Evolutionary conservation across 257 asterid genomes (phyloP), one percentile per base, ranked within the genome.

Genomic region (Nicotiana attenuata): DNA sequence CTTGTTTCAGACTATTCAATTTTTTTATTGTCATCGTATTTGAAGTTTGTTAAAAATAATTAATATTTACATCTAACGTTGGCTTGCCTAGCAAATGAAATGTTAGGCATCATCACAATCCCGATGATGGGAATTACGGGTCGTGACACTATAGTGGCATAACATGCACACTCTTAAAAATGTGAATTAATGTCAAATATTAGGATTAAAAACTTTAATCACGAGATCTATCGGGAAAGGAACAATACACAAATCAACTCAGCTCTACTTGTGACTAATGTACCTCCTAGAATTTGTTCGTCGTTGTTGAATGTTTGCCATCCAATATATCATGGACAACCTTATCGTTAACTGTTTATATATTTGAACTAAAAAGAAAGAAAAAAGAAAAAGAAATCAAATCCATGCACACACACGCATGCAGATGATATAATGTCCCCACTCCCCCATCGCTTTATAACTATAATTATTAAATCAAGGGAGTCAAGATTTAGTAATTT

Each of bases 401-500:
- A 75, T 50, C 45, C 63, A 47, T 75, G 80, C 63, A 45, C 22
- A 22, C 31, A 38, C 56, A 67, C 20, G 60, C 78, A 75, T 50
- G 45, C 45, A 75, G 2, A 24, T 50, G 41, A 8, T 15, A 50
- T 5, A 47, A 50, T 73, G 63, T 15, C 16, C 41, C 79, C 79
- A 73, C 38, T 15, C 9, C 24, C 24, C 79, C 79, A 73, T 20
- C 41, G 2, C 41, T 22, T 41, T 71, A 73, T 73, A 73, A 53
- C 26, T 15, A 13, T 50, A 47, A 75, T 75, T 24, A 71, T 15
- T 75, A 75, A 75, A 50, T 24, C 2, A 50, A 75, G 26, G 41
- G 45, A 47, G 45, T 47, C 61, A 75, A 75, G 45, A 75, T 75
- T 24, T 75, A 75, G 63, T 75, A 16, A 50, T 50, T 75, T 75